Percentiles rank a stretch among this genome's conserved stretches.
phyloP scores from a whole-genome alignment of 345 rosid genomes.

The Salix exigua region DNA sequence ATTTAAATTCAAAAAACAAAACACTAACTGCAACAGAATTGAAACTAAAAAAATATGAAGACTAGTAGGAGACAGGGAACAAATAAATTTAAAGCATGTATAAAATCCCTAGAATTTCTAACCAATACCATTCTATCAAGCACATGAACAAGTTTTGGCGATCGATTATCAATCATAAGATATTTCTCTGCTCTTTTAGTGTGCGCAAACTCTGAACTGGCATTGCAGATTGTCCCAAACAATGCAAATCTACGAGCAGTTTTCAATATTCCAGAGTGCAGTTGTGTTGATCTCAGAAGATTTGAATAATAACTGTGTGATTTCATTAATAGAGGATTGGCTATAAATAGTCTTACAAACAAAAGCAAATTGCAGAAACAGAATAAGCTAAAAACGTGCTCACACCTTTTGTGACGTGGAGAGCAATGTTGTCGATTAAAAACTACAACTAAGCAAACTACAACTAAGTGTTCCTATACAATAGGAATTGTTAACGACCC shows the following conservation, averaged over 20 bases:
- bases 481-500: too few species aligned
- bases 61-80: background rate
- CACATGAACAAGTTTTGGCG: slow-evolving; percentile 18
- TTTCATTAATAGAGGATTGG: too few species aligned
- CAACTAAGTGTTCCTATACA: too few species aligned
- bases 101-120: background rate
- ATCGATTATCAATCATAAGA: slow-evolving; percentile 38
- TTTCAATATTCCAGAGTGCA: slow-evolving; percentile 73
- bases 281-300: background rate
- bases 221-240: slow-evolving; percentile 66
- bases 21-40: too few species aligned
- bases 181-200: slow-evolving; percentile 43
- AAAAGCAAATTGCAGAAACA: too few species aligned
- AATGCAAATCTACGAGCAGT: slow-evolving; percentile 70
- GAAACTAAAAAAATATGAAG: background rate
- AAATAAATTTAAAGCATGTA: background rate
- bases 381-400: too few species aligned
- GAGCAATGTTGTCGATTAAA: too few species aligned
- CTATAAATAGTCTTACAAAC: too few species aligned
- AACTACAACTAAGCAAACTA: too few species aligned
- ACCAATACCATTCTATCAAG: slow-evolving; percentile 3
- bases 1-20: background rate
- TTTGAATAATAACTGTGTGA: too few species aligned
- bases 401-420: too few species aligned
- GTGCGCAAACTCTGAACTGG: slow-evolving; percentile 48